Evolutionary conservation across 2,329 filamentous ascomycete species (phyloP), one percentile per base, ranked within the genome.

Genomic region (Calonectria montana): DNA sequence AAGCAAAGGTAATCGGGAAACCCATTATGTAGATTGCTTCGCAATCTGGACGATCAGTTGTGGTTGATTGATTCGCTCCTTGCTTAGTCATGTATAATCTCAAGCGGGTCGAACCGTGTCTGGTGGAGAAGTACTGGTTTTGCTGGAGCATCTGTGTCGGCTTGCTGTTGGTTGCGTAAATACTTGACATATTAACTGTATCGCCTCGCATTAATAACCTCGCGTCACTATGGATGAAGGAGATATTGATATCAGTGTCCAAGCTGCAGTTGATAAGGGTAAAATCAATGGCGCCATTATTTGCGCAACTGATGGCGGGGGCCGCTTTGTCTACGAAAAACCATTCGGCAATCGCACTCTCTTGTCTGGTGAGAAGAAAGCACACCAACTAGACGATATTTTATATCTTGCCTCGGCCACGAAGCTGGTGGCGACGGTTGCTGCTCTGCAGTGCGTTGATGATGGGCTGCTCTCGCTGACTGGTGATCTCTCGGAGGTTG

Each of bases 401-500:
- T 62, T 85, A 9, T 84, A 72, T 57, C 71, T 86, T 0, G 83
- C 82, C 3, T 86, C 83, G 4, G 81, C 79, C 3, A 84, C 81
- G 29, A 87, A 87, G 71, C 79, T 91, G 3, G 72, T 90, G 65
- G 85, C 89, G 2, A 84, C 85, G 2, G 85, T 91, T 64, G 86
- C 88, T 2, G 85, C 85, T 1, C 76, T 91, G n/a, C 87, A 90
- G 69, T 86, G 87, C 55, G 87, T 91, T 2, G 89, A 91, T 41
- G 83, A 86, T 8, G 88, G 88, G 0, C 78, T 87, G 0, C 75
- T 91, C 0, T 77, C 77, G 1, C 81, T 91, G 0, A 83, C 86
- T 10, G 85, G 84, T 3, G 86, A 90, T 65, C 75, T 91, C 0
- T 81, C 83, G 0, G 43, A 75, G 0, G 61, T 88, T 3, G 80